Percentiles rank a stretch among this genome's conserved stretches.
phyloP scores from a whole-genome alignment of 2,329 filamentous ascomycete genomes.

The Aspergillus novoparasiticus region DNA sequence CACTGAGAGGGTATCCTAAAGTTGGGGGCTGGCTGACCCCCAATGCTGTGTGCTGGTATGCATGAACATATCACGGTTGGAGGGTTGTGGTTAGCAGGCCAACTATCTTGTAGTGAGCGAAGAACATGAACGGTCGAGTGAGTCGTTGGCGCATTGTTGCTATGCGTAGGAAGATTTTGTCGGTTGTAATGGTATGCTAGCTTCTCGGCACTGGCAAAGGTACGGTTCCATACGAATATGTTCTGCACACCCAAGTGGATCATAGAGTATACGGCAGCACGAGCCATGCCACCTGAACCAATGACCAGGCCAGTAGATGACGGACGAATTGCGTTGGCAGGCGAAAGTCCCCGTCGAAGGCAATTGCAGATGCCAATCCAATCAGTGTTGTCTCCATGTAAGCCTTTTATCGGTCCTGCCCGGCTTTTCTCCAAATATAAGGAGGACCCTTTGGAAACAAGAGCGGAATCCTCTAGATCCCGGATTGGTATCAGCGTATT shows the following conservation, averaged over 20 bases:
- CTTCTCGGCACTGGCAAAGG: constrained; percentile 36
- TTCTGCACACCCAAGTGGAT: constrained; percentile 42
- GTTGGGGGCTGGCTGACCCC: constrained; percentile 37
- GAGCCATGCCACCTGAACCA: constrained; percentile 58
- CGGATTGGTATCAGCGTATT: constrained; percentile 76
- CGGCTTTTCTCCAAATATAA: constrained; percentile 62
- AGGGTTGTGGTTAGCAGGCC: constrained; percentile 38
- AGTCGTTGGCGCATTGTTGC: constrained; percentile 17
- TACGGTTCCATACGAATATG: constrained; percentile 43
- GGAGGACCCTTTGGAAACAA: constrained; percentile 59
- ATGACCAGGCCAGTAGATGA: constrained; percentile 61
- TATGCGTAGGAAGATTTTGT: constrained; percentile 28
- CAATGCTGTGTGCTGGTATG: constrained; percentile 42
- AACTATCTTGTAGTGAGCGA: constrained; percentile 31
- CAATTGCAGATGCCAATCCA: constrained; percentile 79
- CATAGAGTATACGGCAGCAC: constrained; percentile 45
- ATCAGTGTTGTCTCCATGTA: constrained; percentile 80
- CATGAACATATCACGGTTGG: constrained; percentile 43
- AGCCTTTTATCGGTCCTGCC: constrained; percentile 66
- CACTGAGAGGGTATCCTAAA: constrained; percentile 40
- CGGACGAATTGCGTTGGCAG: constrained; percentile 65
- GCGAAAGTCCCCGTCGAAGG: constrained; percentile 71
- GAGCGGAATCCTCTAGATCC: constrained; percentile 55
- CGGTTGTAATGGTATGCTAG: constrained; percentile 41
- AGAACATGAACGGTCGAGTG: constrained; percentile 33